Evolutionary conservation across 768 basidiomycete genomes (phyloP), one percentile per base, ranked within the genome.

Genomic region (Grammothele lineata): DNA sequence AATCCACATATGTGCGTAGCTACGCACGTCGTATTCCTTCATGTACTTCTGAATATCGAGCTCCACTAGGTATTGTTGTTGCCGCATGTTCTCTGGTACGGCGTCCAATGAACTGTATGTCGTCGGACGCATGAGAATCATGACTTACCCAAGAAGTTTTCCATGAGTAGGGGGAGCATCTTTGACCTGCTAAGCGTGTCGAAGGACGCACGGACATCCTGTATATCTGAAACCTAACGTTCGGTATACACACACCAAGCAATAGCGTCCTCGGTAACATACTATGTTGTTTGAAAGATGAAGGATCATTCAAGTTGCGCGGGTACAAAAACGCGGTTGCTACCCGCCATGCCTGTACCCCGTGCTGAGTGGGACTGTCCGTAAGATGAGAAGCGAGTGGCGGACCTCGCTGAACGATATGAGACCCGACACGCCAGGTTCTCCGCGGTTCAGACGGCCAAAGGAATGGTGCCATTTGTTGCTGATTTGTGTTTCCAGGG

Each of bases 81-180:
- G 71, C 19, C 81, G 72, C 58, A 90, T 66, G 55, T 81, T 74
- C 60, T 88, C 88, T 90, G 40, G 8, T n/a, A 3, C 18, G 24
- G n/a, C 47, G 22, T 49, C 3, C 19, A 15, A 12, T 8, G 18
- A 19, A 18, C 12, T n/a, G n/a, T n/a, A n/a, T n/a, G n/a, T n/a
- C n/a, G n/a, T n/a, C n/a, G n/a, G n/a, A n/a, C n/a, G n/a, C n/a
- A 30, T 7, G 8, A 30, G 27, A 30, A 7, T 30, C 7, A 7
- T 30, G 7, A 59, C 80, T 43, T 43, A 87, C 87, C 83, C 22
- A 89, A 73, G 58, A 86, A 89, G 10, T 74, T 76, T 57, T 91
- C 87, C 19, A 88, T 64, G 47, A 88, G 66, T 40, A 76, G 74
- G 9, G 82, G 77, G 15, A 88, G 63, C 63, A 80, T 76, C 52